Conservation (phyloP, 1,139 yeast species). For the Tardiomyces blankii region DNA sequence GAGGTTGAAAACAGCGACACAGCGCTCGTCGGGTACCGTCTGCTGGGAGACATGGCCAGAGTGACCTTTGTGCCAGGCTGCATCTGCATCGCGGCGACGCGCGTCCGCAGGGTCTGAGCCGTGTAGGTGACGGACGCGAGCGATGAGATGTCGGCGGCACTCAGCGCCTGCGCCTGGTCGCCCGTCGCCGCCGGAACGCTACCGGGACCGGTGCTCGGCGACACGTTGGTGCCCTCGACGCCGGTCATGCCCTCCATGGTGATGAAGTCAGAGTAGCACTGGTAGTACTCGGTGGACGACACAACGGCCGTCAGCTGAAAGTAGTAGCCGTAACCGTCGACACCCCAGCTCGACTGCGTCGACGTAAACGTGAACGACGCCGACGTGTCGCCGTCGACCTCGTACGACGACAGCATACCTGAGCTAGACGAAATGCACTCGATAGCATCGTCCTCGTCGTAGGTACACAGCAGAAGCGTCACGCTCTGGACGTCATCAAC, state of each 20-base stretch:
- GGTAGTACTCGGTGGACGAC: conserved; percentile 38
- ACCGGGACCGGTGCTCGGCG: conserved; percentile 34
- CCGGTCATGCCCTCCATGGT: conserved; percentile 63
- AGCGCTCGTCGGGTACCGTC: conserved; percentile 43
- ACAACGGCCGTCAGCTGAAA: conserved; percentile 50
- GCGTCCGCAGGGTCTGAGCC: conserved; percentile 58
- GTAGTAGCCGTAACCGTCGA: conserved; percentile 50
- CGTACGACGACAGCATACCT: not conserved
- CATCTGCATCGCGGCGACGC: conserved; percentile 85
- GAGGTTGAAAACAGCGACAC: conserved; percentile 45
- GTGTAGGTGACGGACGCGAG: conserved; percentile 44
- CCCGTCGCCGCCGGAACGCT: conserved; percentile 28
- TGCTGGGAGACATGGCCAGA: conserved; percentile 10
- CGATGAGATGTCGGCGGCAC: conserved; percentile 30
- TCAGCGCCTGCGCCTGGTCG: conserved; percentile 17
- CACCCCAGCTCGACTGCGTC: conserved; percentile 35
- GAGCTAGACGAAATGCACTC: conserved; percentile 31
- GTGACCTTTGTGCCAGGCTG: conserved; percentile 72
- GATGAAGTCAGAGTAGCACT: conserved; percentile 64
- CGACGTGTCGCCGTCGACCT: not conserved
- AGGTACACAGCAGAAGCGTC: conserved; percentile 49
- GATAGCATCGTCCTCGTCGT: conserved; percentile 44
- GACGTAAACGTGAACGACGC: conserved; percentile 22
- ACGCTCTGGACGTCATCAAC: conserved; percentile 34
- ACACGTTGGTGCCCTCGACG: conserved; percentile 27